Conservation (phyloP, 1,284 basidiomycete genomes). For the Omphalotus olearius region DNA sequence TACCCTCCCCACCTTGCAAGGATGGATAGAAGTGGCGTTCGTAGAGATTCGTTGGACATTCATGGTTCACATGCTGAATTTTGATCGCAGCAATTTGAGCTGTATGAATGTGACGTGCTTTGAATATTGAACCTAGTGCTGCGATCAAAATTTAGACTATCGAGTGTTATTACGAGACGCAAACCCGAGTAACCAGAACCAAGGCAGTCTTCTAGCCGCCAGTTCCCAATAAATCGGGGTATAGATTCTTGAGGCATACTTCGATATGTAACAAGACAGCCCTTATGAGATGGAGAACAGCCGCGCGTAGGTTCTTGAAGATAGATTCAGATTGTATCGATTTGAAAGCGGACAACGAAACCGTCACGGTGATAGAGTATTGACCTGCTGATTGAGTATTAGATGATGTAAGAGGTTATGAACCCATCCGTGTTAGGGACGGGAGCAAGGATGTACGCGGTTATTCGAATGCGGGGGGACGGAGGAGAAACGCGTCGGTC, state of each 20-base stretch:
- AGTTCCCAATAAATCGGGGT: slow-evolving; percentile 37
- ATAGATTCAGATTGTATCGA: too few relatives aligned
- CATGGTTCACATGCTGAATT: slow-evolving; percentile 59
- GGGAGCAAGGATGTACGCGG: too few relatives aligned
- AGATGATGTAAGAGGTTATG: too few relatives aligned
- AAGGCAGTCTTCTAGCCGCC: slow-evolving; percentile 39
- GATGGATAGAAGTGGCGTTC: slow-evolving; percentile 66
- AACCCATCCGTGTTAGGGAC: too few relatives aligned
- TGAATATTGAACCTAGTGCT: slow-evolving; percentile 59
- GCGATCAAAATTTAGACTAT: background rate
- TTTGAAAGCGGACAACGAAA: too few relatives aligned
- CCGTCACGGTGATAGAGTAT: too few relatives aligned
- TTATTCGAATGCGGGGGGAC: too few relatives aligned
- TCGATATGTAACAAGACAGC: too few relatives aligned
- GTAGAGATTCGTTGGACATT: slow-evolving; percentile 71
- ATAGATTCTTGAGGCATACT: background rate
- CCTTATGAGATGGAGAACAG: too few relatives aligned
- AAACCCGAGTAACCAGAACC: slow-evolving; percentile 55
- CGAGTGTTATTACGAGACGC: too few relatives aligned
- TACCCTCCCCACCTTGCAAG: slow-evolving; percentile 67
- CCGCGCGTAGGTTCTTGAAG: too few relatives aligned
- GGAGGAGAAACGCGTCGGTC: background rate
- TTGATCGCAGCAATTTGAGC: slow-evolving; percentile 64
- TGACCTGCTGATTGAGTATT: too few relatives aligned
- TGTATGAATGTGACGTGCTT: slow-evolving; percentile 52